phyloP scores from a whole-genome alignment of 331 rosid species.

The Malus hybrid region DNA sequence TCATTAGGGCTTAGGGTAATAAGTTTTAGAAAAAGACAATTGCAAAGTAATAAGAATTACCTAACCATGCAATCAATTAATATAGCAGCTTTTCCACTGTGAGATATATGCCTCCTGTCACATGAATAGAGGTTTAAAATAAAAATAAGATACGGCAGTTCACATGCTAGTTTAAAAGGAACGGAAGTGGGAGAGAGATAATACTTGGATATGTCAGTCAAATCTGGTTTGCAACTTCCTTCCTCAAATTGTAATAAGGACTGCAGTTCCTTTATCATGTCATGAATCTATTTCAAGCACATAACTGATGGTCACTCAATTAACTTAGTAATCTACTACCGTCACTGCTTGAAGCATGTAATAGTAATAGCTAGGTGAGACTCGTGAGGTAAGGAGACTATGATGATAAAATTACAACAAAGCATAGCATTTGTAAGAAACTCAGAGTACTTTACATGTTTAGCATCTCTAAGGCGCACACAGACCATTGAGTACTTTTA shows the following conservation, averaged over 20 bases:
- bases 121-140: conserved; percentile 16
- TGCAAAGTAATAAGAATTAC: conserved; percentile 30
- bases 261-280: conserved; percentile 53
- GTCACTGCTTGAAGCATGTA: background rate
- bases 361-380: conserved; percentile 1
- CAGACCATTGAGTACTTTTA: background rate
- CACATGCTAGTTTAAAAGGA: too few species aligned
- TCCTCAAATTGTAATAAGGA: conserved; percentile 38
- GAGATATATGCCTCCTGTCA: conserved; percentile 60
- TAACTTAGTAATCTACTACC: background rate
- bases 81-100: conserved; percentile 38
- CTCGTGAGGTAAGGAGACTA: too few species aligned
- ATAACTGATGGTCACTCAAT: conserved; percentile 8
- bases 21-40: background rate
- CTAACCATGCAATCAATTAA: conserved; percentile 52
- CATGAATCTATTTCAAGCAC: conserved; percentile 45
- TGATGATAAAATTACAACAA: background rate
- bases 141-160: background rate
- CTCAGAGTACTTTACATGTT: background rate
- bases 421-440: background rate
- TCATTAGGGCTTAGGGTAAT: background rate
- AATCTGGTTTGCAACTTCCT: conserved; percentile 38
- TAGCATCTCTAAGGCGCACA: background rate
- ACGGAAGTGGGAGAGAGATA: too few species aligned
- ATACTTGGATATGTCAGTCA: conserved; percentile 35